Conservation (phyloP, 148 eudicot species). For the Dianthus caryophyllus region DNA sequence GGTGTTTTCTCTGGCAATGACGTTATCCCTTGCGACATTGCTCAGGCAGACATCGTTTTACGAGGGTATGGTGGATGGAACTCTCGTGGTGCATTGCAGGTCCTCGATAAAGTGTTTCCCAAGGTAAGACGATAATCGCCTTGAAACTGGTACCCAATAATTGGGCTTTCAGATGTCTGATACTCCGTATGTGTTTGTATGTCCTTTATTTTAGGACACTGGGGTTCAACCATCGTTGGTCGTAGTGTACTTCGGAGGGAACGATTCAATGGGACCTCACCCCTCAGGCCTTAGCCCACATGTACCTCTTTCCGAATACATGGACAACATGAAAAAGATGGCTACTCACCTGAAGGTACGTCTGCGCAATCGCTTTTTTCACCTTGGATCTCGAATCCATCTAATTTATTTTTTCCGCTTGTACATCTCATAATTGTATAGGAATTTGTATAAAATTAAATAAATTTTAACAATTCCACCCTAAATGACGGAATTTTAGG, state of each 20-base stretch:
- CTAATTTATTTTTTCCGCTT: too few species aligned
- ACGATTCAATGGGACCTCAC: conserved; percentile 88
- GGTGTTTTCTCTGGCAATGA: neutral
- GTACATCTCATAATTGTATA: too few species aligned
- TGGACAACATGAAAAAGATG: conserved; percentile 83
- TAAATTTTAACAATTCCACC: too few species aligned
- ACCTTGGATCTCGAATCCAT: too few species aligned
- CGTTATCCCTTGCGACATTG: conserved; percentile 12
- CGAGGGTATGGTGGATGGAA: conserved; percentile 94
- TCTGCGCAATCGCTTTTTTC: neutral
- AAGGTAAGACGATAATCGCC: too few species aligned
- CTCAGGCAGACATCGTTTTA: conserved; percentile 73
- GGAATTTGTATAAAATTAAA: too few species aligned
- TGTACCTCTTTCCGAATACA: conserved; percentile 88
- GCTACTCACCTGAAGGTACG: conserved; percentile 80
- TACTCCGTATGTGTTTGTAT: too few species aligned
- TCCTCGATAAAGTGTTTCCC: conserved; percentile 80
- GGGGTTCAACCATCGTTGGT: conserved; percentile 65
- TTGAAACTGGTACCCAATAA: too few species aligned
- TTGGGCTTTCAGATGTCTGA: neutral
- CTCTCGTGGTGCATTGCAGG: conserved; percentile 72
- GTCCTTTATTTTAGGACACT: conserved; percentile 49
- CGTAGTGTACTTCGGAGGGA: conserved; percentile 90
- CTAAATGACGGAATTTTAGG: conserved; percentile 40
- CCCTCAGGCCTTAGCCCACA: conserved; percentile 90